Evolutionary conservation across 495 filamentous ascomycete genomes (phyloP).

Genomic region (Talaromyces borbonicus): DNA sequence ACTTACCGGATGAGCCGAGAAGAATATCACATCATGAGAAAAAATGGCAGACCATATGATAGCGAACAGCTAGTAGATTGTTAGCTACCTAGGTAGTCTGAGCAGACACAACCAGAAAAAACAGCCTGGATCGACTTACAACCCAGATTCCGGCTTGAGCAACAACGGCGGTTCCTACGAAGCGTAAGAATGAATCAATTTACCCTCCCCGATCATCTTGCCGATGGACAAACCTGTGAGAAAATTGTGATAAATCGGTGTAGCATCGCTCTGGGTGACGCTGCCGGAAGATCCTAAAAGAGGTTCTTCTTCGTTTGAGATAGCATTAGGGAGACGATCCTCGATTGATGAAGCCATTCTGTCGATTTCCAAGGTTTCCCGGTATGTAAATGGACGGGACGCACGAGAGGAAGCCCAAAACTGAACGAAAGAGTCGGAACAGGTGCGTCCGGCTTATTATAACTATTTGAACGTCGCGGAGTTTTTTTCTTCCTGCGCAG

Average conservation of each 20-base stretch:
- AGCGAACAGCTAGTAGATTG: constrained; percentile 48
- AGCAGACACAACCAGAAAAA: neutral
- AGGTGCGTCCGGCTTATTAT: no score
- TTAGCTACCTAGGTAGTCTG: constrained; percentile 5
- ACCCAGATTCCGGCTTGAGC: constrained; percentile 60
- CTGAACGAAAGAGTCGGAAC: no score
- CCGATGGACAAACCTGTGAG: constrained; percentile 49
- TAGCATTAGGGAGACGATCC: constrained; percentile 1
- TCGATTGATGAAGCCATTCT: neutral
- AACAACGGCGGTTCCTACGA: constrained; percentile 54
- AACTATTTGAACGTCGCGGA: no score
- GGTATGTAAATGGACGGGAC: no score
- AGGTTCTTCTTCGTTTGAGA: constrained; percentile 54
- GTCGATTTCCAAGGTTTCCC: no score
- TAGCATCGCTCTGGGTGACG: constrained; percentile 54
- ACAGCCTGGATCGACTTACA: constrained; percentile 28
- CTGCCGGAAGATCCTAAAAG: constrained; percentile 66
- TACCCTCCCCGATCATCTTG: neutral
- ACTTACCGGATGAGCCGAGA: constrained; percentile 72
- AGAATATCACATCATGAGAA: constrained; percentile 54
- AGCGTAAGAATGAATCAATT: neutral
- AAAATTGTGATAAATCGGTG: constrained; percentile 59
- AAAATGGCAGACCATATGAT: constrained; percentile 70
- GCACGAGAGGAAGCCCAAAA: no score
- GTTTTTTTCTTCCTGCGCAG: no score